Evolutionary conservation across 306 rosid species (phyloP).

Genomic region (Canavalia gladiata): DNA sequence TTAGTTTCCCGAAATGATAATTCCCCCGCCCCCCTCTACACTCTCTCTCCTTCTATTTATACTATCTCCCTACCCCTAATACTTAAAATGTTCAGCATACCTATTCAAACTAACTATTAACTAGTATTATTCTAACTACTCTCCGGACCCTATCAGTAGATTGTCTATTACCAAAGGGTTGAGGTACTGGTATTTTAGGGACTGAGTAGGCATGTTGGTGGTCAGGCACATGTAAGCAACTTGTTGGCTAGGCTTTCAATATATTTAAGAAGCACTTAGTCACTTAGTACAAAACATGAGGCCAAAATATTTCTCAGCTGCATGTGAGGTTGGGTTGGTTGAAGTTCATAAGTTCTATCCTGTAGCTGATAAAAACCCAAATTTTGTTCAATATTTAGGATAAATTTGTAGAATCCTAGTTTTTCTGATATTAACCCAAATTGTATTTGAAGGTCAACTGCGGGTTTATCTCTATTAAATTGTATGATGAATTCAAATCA

Average conservation of each 20-base stretch:
- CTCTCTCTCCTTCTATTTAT: neutral
- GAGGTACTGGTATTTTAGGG: conserved; percentile 12
- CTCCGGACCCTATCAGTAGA: neutral
- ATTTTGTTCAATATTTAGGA: neutral
- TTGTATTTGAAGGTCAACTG: conserved; percentile 23
- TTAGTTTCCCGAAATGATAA: neutral
- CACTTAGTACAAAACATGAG: neutral
- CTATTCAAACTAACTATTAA: neutral
- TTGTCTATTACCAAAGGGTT: conserved; percentile 15
- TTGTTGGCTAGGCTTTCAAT: neutral
- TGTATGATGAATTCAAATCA: conserved; percentile 25
- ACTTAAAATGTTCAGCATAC: neutral
- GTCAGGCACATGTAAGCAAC: neutral
- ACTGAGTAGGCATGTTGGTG: conserved; percentile 12
- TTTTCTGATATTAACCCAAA: conserved; percentile 11
- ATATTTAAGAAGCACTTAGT: neutral
- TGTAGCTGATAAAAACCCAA: neutral
- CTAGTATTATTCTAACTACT: neutral
- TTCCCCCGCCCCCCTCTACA: neutral
- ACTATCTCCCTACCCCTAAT: neutral
- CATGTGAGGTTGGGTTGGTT: conserved; percentile 20
- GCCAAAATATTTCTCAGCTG: neutral
- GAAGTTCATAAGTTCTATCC: conserved; percentile 19
- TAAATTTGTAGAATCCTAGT: neutral
- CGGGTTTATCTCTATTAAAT: conserved; percentile 2